Conservation (phyloP, 805 yeast genomes). For the Candida fluviatilis region DNA sequence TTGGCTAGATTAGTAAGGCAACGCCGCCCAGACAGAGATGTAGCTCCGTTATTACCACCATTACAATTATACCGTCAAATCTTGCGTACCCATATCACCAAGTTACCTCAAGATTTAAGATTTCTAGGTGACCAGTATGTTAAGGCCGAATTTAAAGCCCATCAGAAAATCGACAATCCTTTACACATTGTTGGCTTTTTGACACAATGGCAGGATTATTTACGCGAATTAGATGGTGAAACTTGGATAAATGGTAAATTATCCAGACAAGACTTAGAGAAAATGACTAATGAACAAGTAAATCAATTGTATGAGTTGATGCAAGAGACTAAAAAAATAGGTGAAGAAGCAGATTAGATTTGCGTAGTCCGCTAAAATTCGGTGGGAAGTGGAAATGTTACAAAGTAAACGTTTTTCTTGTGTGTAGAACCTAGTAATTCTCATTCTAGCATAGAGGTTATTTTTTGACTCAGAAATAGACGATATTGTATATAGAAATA, state of each 20-base stretch:
- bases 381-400: too few relatives aligned
- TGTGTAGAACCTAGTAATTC: too few relatives aligned
- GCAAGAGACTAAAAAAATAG: constrained; percentile 57
- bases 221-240: constrained; percentile 50
- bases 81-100: constrained; percentile 66
- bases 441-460: too few relatives aligned
- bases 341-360: constrained; percentile 8
- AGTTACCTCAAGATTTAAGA: constrained; percentile 66
- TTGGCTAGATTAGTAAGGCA: constrained; percentile 31
- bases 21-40: constrained; percentile 37
- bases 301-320: constrained; percentile 74
- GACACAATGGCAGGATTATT: constrained; percentile 90
- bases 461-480: too few relatives aligned
- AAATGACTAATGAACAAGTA: constrained; percentile 88
- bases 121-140: constrained; percentile 88
- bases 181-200: constrained; percentile 90
- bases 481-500: too few relatives aligned
- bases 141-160: constrained; percentile 83
- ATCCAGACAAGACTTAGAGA: constrained; percentile 62
- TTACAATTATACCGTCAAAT: constrained; percentile 72
- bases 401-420: too few relatives aligned
- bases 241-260: constrained; percentile 43
- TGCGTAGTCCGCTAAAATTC: background rate
- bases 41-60: constrained; percentile 70
- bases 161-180: constrained; percentile 79